phyloP scores from a whole-genome alignment of 768 basidiomycete genomes.

The Russula emetica region DNA sequence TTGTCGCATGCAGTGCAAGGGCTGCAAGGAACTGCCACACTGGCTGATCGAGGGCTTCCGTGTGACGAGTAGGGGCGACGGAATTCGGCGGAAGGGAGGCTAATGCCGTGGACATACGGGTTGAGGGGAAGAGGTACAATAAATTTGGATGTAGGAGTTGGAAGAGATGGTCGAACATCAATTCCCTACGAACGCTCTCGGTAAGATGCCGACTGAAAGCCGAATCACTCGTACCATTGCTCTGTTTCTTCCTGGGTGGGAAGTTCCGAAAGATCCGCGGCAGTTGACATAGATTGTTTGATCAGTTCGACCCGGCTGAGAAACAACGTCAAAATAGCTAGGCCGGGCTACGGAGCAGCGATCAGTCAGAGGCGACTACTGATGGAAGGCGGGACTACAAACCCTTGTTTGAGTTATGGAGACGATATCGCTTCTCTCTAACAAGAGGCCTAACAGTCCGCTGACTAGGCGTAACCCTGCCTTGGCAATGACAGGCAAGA shows the following conservation, averaged over 20 bases:
- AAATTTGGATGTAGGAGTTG: conserved; percentile 73
- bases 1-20: conserved; percentile 76
- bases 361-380: conserved; percentile 16
- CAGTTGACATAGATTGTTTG: conserved; percentile 59
- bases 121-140: conserved; percentile 83
- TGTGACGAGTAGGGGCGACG: conserved; percentile 37
- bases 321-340: conserved; percentile 86
- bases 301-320: conserved; percentile 91
- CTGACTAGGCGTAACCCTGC: conserved; percentile 78
- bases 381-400: conserved; percentile 31
- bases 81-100: conserved; percentile 35
- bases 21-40: conserved; percentile 95
- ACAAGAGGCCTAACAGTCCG: conserved; percentile 77
- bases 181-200: conserved; percentile 53
- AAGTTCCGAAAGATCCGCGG: conserved; percentile 51
- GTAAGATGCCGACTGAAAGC: conserved; percentile 7
- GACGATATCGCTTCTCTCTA: conserved; percentile 74
- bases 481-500: conserved; percentile 75
- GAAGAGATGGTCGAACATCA: conserved; percentile 85
- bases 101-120: conserved; percentile 52
- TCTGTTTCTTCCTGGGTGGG: conserved; percentile 71
- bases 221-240: conserved; percentile 54
- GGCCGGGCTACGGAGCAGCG: conserved; percentile 63
- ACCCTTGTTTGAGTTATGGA: conserved; percentile 78
- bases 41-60: conserved; percentile 76